Evolutionary conservation across 768 basidiomycete species (phyloP).

Genomic region (Pisolithus sp.): DNA sequence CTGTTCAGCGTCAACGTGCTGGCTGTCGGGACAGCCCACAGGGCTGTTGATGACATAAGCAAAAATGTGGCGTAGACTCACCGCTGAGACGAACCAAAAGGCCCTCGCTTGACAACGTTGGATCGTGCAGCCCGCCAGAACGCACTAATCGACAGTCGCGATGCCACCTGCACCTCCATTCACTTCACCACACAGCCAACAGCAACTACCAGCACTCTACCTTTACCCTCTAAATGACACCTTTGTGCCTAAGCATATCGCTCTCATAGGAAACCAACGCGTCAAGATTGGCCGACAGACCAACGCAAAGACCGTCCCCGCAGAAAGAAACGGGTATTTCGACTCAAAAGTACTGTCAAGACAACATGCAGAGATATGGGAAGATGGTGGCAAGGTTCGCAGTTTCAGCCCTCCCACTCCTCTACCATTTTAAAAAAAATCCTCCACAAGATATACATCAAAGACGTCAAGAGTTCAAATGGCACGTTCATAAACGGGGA

Average conservation of each 20-base stretch:
- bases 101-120: constrained; percentile 10
- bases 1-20: no score
- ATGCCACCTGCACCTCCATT: constrained; percentile 29
- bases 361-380: constrained; percentile 99
- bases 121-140: constrained; percentile 11
- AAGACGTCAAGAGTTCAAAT: constrained; percentile 96
- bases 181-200: constrained; percentile 23
- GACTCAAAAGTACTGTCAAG: constrained; percentile 92
- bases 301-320: constrained; percentile 89
- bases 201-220: constrained; percentile 43
- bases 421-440: constrained; percentile 6
- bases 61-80: neutral
- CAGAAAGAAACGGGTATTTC: constrained; percentile 92
- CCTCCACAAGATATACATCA: constrained; percentile 79
- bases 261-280: constrained; percentile 57
- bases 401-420: neutral
- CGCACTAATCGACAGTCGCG: constrained; percentile 12
- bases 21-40: neutral
- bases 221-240: constrained; percentile 93
- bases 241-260: constrained; percentile 90
- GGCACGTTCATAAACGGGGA: constrained; percentile 98
- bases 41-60: constrained; percentile 3
- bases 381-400: constrained; percentile 76
- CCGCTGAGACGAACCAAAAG: neutral
- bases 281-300: constrained; percentile 95